Evolutionary conservation across 306 rosid genomes (phyloP), one percentile per base, ranked within the genome.

Genomic region (Cercis canadensis): DNA sequence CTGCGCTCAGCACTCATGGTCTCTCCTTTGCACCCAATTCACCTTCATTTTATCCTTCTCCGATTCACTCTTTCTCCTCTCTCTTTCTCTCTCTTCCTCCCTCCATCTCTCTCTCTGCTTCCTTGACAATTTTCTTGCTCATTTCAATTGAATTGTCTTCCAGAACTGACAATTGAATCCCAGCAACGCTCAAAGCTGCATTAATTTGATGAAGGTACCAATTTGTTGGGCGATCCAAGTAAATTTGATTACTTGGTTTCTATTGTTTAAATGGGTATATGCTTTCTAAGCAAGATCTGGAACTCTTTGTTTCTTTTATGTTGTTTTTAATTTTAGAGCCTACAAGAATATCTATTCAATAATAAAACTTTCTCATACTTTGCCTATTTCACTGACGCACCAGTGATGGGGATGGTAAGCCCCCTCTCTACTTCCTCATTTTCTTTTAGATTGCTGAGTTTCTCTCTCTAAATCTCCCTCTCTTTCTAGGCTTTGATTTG

Each of bases 1-100:
- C n/a, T n/a, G n/a, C n/a, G n/a, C n/a, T n/a, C n/a, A n/a, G n/a
- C n/a, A n/a, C n/a, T n/a, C n/a, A n/a, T n/a, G n/a, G n/a, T n/a
- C n/a, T 65, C 76, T 65, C 84, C 69, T 85, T 79, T 90, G 92
- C 98, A 80, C 87, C 80, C 65, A 79, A 75, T 83, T 81, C 86
- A 86, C 90, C 76, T 54, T 47, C 75, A 62, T 82, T 65, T 65
- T 65, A 74, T 54, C 73, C 32, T 31, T 31, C 57, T 47, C n/a
- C 65, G 47, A 21, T 21, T 41, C 67, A 29, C 64, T 7, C 52
- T n/a, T 21, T 31, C 64, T 61, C 57, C 11, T 12, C 4, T 2
- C 47, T 34, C 39, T 43, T 65, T 56, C 72, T 43, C 40, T 8
- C 36, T 14, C 73, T 49, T 60, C 5, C 55, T 67, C 72, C n/a